These are phyloP conservation scores for Talaromyces thailandensis DNA, from an alignment of 495 filamentous ascomycete species.

Conservation along the genomic window DNA sequence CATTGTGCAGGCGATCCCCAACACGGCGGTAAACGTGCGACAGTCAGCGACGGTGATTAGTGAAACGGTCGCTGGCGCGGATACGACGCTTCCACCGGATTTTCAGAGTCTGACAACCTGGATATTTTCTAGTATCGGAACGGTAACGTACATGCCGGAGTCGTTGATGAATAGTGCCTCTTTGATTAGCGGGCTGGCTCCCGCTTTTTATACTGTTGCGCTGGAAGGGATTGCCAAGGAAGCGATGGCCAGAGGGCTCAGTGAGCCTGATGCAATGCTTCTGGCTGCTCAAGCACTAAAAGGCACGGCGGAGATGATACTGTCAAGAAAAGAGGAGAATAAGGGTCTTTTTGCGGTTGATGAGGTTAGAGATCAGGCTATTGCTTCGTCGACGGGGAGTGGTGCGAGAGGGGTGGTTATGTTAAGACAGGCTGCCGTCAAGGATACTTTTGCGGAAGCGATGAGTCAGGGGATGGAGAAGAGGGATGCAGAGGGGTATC, in stretches of 20 bases:
- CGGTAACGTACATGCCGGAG: slow-evolving; percentile 19
- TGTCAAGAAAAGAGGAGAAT: slow-evolving; percentile 5
- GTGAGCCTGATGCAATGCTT: slow-evolving; percentile 24
- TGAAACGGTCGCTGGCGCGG: slow-evolving; percentile 16
- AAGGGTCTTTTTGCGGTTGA: slow-evolving; percentile 6
- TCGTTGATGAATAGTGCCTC: slow-evolving; percentile 21
- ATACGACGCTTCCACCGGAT: slow-evolving; percentile 3
- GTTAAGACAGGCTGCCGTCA: slow-evolving; percentile 3
- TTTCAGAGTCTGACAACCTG: slow-evolving; percentile 13
- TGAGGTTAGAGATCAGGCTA: slow-evolving; percentile 2
- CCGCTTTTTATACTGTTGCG: slow-evolving; percentile 24
- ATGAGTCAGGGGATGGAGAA: slow-evolving; percentile 7
- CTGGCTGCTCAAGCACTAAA: slow-evolving; percentile 21
- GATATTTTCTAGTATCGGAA: slow-evolving; percentile 22
- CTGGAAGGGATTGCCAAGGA: slow-evolving; percentile 32
- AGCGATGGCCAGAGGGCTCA: slow-evolving; percentile 27
- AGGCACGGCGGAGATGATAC: slow-evolving; percentile 21
- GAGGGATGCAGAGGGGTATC: slow-evolving; percentile 1
- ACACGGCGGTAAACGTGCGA: slow-evolving; percentile 24
- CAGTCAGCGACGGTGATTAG: slow-evolving; percentile 21
- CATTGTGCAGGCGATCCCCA: slow-evolving; percentile 26
- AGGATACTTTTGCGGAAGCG: slow-evolving; percentile 5
- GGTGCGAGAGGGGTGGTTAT: background rate
- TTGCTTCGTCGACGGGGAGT: slow-evolving; percentile 3
- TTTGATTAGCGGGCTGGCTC: slow-evolving; percentile 22